A percentile compares a stretch with the other conserved stretches of the same genome.
These are phyloP conservation scores for Colletotrichum chlorophyti DNA, from an alignment of 2,329 filamentous ascomycete genomes.

Conservation along the genomic window DNA sequence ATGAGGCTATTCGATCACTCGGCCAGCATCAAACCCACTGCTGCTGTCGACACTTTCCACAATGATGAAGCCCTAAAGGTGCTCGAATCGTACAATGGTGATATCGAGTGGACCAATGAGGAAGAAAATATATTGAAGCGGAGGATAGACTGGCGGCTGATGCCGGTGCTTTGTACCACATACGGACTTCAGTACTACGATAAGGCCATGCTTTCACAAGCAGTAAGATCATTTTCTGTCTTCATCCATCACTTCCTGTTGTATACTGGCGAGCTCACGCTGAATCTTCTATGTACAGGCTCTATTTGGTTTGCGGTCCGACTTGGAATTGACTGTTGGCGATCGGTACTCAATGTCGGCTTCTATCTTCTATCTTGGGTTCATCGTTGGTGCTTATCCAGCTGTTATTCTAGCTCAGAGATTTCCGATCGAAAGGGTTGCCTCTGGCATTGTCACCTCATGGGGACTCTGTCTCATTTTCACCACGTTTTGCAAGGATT, in stretches of 20 bases:
- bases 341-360: constrained; percentile 39
- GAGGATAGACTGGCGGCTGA: constrained; percentile 50
- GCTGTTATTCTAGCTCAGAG: constrained; percentile 38
- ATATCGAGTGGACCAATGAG: constrained; percentile 46
- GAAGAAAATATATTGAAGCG: constrained; percentile 50
- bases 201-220: constrained; percentile 32
- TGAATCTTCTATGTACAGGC: constrained; percentile 30
- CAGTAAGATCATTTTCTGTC: constrained; percentile 41
- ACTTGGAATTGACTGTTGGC: constrained; percentile 35
- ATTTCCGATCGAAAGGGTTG: constrained; percentile 36
- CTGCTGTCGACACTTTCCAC: constrained; percentile 40
- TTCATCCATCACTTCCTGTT: constrained; percentile 44
- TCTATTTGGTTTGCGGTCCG: constrained; percentile 37
- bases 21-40: background rate
- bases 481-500: constrained; percentile 39
- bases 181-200: constrained; percentile 41
- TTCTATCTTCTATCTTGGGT: constrained; percentile 42
- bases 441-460: constrained; percentile 35
- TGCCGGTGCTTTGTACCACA: constrained; percentile 46
- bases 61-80: constrained; percentile 48
- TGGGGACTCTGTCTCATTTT: constrained; percentile 40
- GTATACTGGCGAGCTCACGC: constrained; percentile 54
- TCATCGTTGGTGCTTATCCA: constrained; percentile 40
- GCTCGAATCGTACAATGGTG: constrained; percentile 47
- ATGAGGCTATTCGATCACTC: constrained; percentile 8